Conservation (phyloP, 2,329 filamentous ascomycete species). For the Hypoxylon sp. region DNA sequence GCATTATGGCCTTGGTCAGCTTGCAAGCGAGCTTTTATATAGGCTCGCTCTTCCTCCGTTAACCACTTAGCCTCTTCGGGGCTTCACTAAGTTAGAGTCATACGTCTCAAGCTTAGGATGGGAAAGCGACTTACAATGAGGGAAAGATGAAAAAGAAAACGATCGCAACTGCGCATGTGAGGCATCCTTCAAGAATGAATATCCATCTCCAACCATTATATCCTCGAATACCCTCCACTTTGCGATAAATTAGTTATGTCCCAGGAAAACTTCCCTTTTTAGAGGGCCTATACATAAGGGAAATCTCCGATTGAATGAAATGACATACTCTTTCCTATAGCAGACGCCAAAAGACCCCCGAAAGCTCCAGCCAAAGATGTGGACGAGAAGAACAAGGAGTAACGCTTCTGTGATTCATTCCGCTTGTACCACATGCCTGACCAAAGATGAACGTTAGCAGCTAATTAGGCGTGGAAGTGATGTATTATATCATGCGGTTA, state of each 20-base stretch:
- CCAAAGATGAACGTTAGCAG: slow-evolving; percentile 34
- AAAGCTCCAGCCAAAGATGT: slow-evolving; percentile 87
- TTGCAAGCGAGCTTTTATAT: slow-evolving; percentile 75
- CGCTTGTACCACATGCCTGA: slow-evolving; percentile 89
- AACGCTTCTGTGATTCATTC: slow-evolving; percentile 89
- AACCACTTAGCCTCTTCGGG: slow-evolving; percentile 83
- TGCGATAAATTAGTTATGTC: slow-evolving; percentile 24
- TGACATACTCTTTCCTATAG: slow-evolving; percentile 80
- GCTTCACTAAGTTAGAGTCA: slow-evolving; percentile 44
- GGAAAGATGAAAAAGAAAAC: slow-evolving; percentile 79
- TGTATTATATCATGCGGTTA: slow-evolving; percentile 34
- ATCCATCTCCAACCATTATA: slow-evolving; percentile 87
- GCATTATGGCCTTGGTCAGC: slow-evolving; percentile 78
- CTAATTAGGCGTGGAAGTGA: background rate
- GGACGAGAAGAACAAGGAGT: slow-evolving; percentile 92
- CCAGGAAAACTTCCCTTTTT: background rate
- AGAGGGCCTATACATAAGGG: background rate
- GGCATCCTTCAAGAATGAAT: slow-evolving; percentile 81
- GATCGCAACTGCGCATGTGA: slow-evolving; percentile 60
- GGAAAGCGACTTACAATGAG: slow-evolving; percentile 67
- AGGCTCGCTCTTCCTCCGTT: slow-evolving; percentile 76
- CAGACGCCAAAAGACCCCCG: slow-evolving; percentile 86
- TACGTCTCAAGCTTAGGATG: background rate
- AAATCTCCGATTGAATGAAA: background rate
- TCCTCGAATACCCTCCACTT: slow-evolving; percentile 75